Conservation (phyloP, 768 basidiomycete species). For the Mycena rebaudengoi region DNA sequence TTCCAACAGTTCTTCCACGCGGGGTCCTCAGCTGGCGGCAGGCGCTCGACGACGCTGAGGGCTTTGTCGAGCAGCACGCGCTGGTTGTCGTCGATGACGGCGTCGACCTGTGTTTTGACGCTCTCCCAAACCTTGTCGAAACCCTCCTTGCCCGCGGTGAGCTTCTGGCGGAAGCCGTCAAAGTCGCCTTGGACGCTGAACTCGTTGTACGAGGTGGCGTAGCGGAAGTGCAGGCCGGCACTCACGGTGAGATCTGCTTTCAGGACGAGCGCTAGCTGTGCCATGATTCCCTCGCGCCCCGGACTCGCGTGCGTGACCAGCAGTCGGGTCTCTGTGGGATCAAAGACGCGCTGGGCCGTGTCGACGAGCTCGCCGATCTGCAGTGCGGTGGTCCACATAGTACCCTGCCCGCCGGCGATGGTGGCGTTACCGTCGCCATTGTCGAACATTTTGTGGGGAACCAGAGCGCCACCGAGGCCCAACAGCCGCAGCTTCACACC, state of each 20-base stretch:
- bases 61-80: slow-evolving; percentile 90
- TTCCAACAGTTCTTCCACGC: slow-evolving; percentile 99
- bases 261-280: slow-evolving; percentile 88
- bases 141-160: slow-evolving; percentile 76
- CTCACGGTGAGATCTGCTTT: slow-evolving; percentile 96
- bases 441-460: slow-evolving; percentile 94
- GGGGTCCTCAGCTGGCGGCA: slow-evolving; percentile 86
- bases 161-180: slow-evolving; percentile 86
- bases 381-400: slow-evolving; percentile 98
- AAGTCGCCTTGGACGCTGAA: slow-evolving; percentile 92
- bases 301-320: slow-evolving; percentile 93
- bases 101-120: slow-evolving; percentile 90
- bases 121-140: slow-evolving; percentile 96
- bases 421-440: slow-evolving; percentile 94
- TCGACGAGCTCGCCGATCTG: slow-evolving; percentile 99
- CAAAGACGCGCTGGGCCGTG: slow-evolving; percentile 93
- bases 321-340: slow-evolving; percentile 92
- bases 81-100: slow-evolving; percentile 91
- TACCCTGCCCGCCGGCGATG: slow-evolving; percentile 98
- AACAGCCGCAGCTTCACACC: slow-evolving; percentile 93
- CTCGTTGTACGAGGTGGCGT: slow-evolving; percentile 95
- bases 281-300: slow-evolving; percentile 91
- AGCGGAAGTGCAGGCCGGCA: slow-evolving; percentile 97
- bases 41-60: slow-evolving; percentile 80
- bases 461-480: slow-evolving; percentile 95